phyloP scores from a whole-genome alignment of 192 early-diverging fungal genomes.

The Backusella parvicylindrica region DNA sequence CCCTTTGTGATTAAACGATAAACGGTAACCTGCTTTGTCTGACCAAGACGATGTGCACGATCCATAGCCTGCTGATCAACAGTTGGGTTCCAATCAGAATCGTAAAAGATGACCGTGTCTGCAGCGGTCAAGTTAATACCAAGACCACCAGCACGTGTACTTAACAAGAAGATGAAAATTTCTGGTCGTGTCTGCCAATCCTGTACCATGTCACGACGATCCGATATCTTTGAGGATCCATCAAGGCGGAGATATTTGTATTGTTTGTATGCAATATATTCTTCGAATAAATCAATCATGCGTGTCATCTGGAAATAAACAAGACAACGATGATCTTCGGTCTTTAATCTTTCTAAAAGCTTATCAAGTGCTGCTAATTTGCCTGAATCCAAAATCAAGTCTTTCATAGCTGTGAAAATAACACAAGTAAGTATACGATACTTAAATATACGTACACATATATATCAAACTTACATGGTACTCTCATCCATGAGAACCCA shows the following conservation, averaged over 20 bases:
- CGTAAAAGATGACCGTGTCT: conserved; percentile 86
- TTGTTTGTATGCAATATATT: conserved; percentile 81
- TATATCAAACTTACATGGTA: conserved; percentile 45
- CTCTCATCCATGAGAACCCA: conserved; percentile 63
- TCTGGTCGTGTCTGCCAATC: conserved; percentile 89
- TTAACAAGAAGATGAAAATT: conserved; percentile 82
- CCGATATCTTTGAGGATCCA: conserved; percentile 81
- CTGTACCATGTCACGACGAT: conserved; percentile 87
- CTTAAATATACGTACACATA: not conserved
- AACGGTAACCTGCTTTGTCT: conserved; percentile 82
- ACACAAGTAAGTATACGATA: not conserved
- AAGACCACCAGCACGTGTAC: conserved; percentile 82
- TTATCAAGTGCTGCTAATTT: conserved; percentile 72
- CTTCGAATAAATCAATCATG: conserved; percentile 88
- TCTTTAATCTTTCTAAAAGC: conserved; percentile 66
- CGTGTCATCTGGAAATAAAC: conserved; percentile 90
- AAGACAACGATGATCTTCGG: conserved; percentile 75
- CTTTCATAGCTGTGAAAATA: conserved; percentile 52
- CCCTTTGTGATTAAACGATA: conserved; percentile 79
- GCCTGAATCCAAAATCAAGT: conserved; percentile 76
- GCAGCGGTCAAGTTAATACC: conserved; percentile 91
- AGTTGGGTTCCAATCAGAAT: conserved; percentile 89
- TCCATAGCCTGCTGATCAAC: conserved; percentile 94
- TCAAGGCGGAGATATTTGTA: conserved; percentile 88
- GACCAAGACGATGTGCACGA: conserved; percentile 80